These are phyloP conservation scores for Eleusine coracana DNA, from an alignment of 176 grass and related monocot genomes.

Conservation along the genomic window DNA sequence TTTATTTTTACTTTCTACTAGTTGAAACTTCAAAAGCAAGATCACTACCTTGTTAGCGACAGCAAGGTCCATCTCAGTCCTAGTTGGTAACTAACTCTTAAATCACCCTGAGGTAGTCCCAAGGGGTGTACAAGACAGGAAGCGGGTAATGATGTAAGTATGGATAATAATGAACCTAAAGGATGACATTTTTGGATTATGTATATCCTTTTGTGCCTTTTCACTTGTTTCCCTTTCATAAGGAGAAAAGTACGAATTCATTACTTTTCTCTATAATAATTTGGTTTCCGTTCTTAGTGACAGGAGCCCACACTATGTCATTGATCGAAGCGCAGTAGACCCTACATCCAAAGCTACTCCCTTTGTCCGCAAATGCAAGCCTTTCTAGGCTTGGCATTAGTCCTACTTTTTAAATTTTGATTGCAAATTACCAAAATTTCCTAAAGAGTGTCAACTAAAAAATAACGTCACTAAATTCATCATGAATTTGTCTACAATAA, in stretches of 20 bases:
- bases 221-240: slow-evolving; percentile 35
- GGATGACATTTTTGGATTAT: not conserved
- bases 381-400: no score
- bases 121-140: not conserved
- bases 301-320: not conserved
- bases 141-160: slow-evolving; percentile 23
- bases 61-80: slow-evolving; percentile 12
- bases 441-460: no score
- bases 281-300: slow-evolving; percentile 21
- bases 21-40: not conserved
- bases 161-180: no score
- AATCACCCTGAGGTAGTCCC: not conserved
- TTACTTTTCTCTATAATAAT: not conserved
- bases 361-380: no score
- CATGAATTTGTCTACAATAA: no score
- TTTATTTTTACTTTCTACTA: not conserved
- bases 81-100: slow-evolving; percentile 11
- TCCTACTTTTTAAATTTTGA: no score
- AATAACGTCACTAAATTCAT: no score
- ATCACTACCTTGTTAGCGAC: not conserved
- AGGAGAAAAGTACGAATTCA: not conserved
- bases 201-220: not conserved
- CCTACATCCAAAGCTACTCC: not conserved
- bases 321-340: not conserved
- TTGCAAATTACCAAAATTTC: no score